Conservation (phyloP, 2,329 filamentous ascomycete species). For the Penicillium glabrum region DNA sequence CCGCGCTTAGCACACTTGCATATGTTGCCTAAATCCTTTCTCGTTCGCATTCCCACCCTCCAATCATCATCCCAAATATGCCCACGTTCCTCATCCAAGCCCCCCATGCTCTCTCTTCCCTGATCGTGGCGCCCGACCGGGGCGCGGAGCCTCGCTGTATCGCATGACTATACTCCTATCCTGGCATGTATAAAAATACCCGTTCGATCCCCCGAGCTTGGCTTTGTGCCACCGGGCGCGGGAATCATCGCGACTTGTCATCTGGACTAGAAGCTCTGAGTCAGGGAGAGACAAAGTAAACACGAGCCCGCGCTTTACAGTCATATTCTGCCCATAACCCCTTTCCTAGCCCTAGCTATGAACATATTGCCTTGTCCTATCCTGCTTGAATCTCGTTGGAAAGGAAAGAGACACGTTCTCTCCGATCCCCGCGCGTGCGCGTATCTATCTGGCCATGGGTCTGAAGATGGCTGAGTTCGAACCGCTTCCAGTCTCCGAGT, state of each 20-base stretch:
- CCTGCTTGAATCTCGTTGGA: slow-evolving; percentile 4
- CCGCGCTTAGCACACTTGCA: slow-evolving; percentile 23
- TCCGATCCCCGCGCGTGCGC: not conserved
- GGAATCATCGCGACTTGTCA: slow-evolving; percentile 20
- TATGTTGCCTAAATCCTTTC: slow-evolving; percentile 1
- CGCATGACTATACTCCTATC: slow-evolving; percentile 18
- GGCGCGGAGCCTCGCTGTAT: slow-evolving; percentile 20
- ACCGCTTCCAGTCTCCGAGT: slow-evolving; percentile 21
- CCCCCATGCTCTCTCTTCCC: slow-evolving; percentile 2
- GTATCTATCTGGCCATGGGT: slow-evolving; percentile 15
- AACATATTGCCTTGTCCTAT: slow-evolving; percentile 8
- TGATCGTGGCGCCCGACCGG: slow-evolving; percentile 9
- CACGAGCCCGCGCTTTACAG: not conserved
- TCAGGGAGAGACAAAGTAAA: not conserved
- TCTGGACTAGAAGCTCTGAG: slow-evolving; percentile 3
- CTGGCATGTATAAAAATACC: slow-evolving; percentile 9
- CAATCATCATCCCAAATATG: slow-evolving; percentile 14
- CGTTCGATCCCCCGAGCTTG: slow-evolving; percentile 4
- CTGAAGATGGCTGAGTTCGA: slow-evolving; percentile 29
- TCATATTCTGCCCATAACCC: not conserved
- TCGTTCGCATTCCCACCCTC: slow-evolving; percentile 1
- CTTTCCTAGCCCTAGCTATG: slow-evolving; percentile 8
- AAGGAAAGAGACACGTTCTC: slow-evolving; percentile 1
- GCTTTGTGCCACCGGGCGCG: slow-evolving; percentile 16
- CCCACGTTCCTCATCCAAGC: slow-evolving; percentile 9